A percentile compares a stretch with the other conserved stretches of the same genome.
Conservation (phyloP, 768 basidiomycete genomes). For the Tylopilus vinaceipallidus region DNA sequence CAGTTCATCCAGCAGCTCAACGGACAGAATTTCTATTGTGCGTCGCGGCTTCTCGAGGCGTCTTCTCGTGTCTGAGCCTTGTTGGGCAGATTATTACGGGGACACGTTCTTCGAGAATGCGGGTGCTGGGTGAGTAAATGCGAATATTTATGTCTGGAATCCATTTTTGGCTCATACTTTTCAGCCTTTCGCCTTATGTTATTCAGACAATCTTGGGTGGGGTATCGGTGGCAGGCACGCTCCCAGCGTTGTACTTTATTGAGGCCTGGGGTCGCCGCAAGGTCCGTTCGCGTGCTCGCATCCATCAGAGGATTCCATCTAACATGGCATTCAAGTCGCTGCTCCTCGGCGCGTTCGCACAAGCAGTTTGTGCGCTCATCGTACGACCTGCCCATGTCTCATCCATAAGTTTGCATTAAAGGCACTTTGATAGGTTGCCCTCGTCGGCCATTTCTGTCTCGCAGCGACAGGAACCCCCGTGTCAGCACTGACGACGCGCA, state of each 20-base stretch:
- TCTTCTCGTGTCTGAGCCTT: slow-evolving; percentile 4
- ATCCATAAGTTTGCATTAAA: background rate
- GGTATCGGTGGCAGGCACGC: slow-evolving; percentile 68
- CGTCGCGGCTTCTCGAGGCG: slow-evolving; percentile 17
- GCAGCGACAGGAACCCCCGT: slow-evolving; percentile 50
- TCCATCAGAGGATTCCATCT: background rate
- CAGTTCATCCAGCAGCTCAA: slow-evolving; percentile 81
- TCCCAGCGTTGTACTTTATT: slow-evolving; percentile 68
- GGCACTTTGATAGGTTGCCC: slow-evolving; percentile 48
- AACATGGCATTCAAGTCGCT: slow-evolving; percentile 52
- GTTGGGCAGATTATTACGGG: slow-evolving; percentile 68
- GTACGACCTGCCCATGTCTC: slow-evolving; percentile 33
- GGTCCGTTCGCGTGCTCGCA: slow-evolving; percentile 31
- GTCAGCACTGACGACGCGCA: slow-evolving; percentile 48
- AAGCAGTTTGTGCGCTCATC: slow-evolving; percentile 62
- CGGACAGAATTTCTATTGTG: slow-evolving; percentile 80
- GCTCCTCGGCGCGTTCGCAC: slow-evolving; percentile 57
- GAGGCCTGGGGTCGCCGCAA: slow-evolving; percentile 74
- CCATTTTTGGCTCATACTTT: background rate
- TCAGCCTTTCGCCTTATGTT: slow-evolving; percentile 63
- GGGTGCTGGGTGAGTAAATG: slow-evolving; percentile 51
- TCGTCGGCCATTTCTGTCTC: slow-evolving; percentile 69
- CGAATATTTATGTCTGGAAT: background rate
- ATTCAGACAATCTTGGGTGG: slow-evolving; percentile 75
- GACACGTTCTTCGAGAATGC: slow-evolving; percentile 79